Conservation (phyloP, 2,329 filamentous ascomycete species). For the Aspergillus spinulosporus region DNA sequence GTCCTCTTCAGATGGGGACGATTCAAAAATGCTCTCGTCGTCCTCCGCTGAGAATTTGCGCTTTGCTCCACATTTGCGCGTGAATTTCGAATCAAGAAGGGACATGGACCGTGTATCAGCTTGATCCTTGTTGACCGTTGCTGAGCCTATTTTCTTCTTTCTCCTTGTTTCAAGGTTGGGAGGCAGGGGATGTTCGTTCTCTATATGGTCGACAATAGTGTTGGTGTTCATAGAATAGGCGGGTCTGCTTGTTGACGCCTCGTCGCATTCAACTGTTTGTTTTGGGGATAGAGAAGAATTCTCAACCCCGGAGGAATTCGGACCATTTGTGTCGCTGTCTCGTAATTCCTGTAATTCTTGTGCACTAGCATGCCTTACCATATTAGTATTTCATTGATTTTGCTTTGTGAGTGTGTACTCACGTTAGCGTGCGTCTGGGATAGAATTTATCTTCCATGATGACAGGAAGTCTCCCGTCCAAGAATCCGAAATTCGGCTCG, state of each 20-base stretch:
- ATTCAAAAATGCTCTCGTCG: constrained; percentile 38
- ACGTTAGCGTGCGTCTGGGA: constrained; percentile 58
- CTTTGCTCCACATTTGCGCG: constrained; percentile 53
- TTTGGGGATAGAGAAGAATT: constrained; percentile 27
- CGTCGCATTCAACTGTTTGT: constrained; percentile 39
- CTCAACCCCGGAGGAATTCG: constrained; percentile 34
- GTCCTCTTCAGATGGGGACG: constrained; percentile 27
- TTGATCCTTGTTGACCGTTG: background rate
- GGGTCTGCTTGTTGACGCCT: constrained; percentile 15
- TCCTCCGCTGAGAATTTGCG: constrained; percentile 59
- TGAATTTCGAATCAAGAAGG: constrained; percentile 14
- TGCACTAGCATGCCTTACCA: constrained; percentile 26
- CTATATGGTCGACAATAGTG: constrained; percentile 10
- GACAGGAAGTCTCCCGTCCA: constrained; percentile 52
- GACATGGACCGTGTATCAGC: constrained; percentile 4
- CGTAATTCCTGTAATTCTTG: constrained; percentile 38
- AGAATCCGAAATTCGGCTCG: constrained; percentile 21
- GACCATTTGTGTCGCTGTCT: constrained; percentile 24
- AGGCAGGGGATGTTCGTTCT: constrained; percentile 26
- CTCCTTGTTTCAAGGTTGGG: constrained; percentile 35
- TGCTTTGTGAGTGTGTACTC: constrained; percentile 28
- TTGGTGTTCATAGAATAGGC: constrained; percentile 10
- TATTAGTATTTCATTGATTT: background rate
- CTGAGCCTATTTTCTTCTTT: constrained; percentile 25
- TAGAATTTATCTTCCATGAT: constrained; percentile 62